These are phyloP conservation scores for Circinella minor DNA, from an alignment of 371 early-diverging fungal genomes.

Conservation along the genomic window DNA sequence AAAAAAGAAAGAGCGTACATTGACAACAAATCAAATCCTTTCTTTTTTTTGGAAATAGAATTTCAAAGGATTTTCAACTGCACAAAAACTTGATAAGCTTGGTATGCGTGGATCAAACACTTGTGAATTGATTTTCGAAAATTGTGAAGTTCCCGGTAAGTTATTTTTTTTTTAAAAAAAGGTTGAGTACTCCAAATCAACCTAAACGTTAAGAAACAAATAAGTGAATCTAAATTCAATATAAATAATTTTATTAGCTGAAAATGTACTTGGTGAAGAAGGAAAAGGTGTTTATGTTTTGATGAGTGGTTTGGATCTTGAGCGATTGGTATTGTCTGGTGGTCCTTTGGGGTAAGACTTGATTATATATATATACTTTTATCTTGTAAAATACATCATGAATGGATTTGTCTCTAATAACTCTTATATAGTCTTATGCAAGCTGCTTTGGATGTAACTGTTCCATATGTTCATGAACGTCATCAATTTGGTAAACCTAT, in stretches of 20 bases:
- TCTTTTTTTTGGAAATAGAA: conserved; percentile 39
- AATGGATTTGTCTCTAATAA: too few relatives aligned
- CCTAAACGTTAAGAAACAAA: too few relatives aligned
- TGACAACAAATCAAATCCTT: not conserved
- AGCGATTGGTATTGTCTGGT: conserved; percentile 91
- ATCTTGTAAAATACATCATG: too few relatives aligned
- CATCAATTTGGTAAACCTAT: conserved; percentile 89
- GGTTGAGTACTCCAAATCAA: too few relatives aligned
- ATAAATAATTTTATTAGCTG: conserved; percentile 39
- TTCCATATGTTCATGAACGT: conserved; percentile 90
- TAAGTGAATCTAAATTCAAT: not conserved
- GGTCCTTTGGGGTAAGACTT: conserved; percentile 85
- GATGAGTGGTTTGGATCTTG: conserved; percentile 95
- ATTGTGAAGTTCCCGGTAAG: conserved; percentile 88
- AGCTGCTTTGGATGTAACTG: conserved; percentile 79
- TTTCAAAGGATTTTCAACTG: conserved; percentile 87
- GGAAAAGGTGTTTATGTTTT: conserved; percentile 96
- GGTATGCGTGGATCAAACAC: conserved; percentile 99
- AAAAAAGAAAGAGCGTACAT: too few relatives aligned
- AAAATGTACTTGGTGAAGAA: conserved; percentile 88
- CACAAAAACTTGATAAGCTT: conserved; percentile 93
- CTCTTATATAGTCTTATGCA: conserved; percentile 79
- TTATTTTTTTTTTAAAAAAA: too few relatives aligned
- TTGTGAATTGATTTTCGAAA: conserved; percentile 94
- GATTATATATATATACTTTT: too few relatives aligned